These are phyloP conservation scores for Avena eriantha DNA, from an alignment of 176 grass and related monocot species.

Conservation along the genomic window DNA sequence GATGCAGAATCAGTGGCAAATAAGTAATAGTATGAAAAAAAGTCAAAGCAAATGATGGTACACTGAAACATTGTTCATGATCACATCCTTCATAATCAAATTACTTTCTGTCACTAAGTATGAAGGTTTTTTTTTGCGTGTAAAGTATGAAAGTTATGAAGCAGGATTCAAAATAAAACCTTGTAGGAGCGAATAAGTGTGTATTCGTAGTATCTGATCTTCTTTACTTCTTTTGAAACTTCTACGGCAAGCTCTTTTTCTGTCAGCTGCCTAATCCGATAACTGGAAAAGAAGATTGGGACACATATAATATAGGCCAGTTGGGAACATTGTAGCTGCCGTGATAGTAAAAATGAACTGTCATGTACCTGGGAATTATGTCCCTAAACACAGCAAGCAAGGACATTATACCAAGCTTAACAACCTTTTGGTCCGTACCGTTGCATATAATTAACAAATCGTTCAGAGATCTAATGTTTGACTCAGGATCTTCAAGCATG, in stretches of 20 bases:
- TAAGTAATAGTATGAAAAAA: neutral
- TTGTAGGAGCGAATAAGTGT: conserved; percentile 89
- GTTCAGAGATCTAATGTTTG: conserved; percentile 84
- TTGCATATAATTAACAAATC: conserved; percentile 81
- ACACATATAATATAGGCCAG: conserved; percentile 28
- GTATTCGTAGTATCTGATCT: conserved; percentile 83
- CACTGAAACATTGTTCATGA: conserved; percentile 15
- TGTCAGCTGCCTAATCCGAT: conserved; percentile 87
- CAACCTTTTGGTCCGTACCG: conserved; percentile 75
- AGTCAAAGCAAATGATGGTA: neutral
- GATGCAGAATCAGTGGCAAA: neutral
- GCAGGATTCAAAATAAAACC: conserved; percentile 48
- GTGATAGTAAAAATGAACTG: conserved; percentile 23
- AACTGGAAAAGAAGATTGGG: conserved; percentile 61
- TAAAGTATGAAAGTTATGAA: neutral
- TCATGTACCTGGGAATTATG: conserved; percentile 66
- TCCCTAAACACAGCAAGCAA: conserved; percentile 95
- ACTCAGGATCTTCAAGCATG: conserved; percentile 91
- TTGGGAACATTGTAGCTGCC: neutral
- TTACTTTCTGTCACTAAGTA: neutral
- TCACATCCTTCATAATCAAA: conserved; percentile 21
- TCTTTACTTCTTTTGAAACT: conserved; percentile 86
- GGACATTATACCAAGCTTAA: conserved; percentile 87
- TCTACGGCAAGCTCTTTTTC: conserved; percentile 88
- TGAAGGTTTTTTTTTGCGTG: neutral